phyloP scores from a whole-genome alignment of 352 stramenopile genomes.

The Globisporangium splendens region DNA sequence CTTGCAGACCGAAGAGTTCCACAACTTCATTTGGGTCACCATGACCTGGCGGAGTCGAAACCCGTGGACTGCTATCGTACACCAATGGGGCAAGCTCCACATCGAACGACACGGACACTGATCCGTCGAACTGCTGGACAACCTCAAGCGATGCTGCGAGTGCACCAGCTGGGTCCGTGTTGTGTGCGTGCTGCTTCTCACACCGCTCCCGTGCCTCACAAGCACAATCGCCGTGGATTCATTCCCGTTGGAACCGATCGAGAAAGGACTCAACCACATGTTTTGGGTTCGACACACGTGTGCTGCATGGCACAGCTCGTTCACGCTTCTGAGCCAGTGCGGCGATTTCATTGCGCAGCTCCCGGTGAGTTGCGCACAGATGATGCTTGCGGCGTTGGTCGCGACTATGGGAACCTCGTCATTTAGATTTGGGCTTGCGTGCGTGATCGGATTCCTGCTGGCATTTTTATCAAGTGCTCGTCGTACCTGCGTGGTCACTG shows the following conservation, averaged over 20 bases:
- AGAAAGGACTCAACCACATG: neutral
- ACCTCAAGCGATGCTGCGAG: neutral
- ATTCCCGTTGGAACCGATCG: neutral
- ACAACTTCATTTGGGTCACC: too few species aligned
- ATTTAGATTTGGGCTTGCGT: neutral
- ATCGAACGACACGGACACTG: constrained; percentile 14
- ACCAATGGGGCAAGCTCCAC: constrained; percentile 1
- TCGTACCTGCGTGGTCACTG: too few species aligned
- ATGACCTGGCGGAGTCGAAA: too few species aligned
- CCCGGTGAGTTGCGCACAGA: neutral
- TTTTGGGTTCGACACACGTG: constrained; percentile 9
- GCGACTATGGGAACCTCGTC: neutral
- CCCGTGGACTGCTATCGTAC: too few species aligned
- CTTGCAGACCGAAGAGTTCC: too few species aligned
- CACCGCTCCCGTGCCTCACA: constrained; percentile 4
- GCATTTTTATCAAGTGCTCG: too few species aligned
- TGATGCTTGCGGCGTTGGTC: neutral
- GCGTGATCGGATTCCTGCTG: too few species aligned
- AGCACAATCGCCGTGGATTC: constrained; percentile 1
- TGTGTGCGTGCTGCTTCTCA: constrained; percentile 9
- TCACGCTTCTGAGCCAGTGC: constrained; percentile 9
- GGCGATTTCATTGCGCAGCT: constrained; percentile 2
- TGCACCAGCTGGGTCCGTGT: neutral
- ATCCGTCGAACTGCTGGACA: neutral
- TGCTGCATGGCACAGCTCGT: constrained; percentile 3